phyloP scores from a whole-genome alignment of 768 basidiomycete species.

The Russula sp. region DNA sequence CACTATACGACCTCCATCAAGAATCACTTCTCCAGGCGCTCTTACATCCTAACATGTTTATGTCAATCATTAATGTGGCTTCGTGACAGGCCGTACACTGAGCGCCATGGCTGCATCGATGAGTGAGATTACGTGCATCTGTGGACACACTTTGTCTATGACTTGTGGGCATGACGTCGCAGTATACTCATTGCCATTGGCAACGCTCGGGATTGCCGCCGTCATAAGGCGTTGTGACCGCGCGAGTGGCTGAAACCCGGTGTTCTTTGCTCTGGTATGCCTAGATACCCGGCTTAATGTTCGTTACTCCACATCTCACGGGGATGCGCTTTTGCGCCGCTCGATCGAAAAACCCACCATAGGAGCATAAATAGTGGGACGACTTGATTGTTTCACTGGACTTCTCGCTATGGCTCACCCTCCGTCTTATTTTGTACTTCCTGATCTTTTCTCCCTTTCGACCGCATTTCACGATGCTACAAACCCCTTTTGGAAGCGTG shows the following conservation, averaged over 20 bases:
- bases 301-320: constrained; percentile 1
- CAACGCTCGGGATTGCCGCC: too few species aligned
- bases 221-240: too few species aligned
- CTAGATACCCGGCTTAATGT: not conserved
- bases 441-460: constrained; percentile 45
- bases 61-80: constrained; percentile 3
- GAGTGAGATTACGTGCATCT: not conserved
- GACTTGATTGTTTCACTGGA: not conserved
- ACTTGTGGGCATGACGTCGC: too few species aligned
- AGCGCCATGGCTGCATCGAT: not conserved
- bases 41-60: constrained; percentile 2
- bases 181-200: too few species aligned
- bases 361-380: constrained; percentile 10
- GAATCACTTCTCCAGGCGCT: not conserved
- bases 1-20: not conserved
- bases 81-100: constrained; percentile 1
- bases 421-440: constrained; percentile 37
- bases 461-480: constrained; percentile 37
- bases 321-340: not conserved
- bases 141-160: not conserved
- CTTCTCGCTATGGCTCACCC: constrained; percentile 8
- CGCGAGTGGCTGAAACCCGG: too few species aligned
- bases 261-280: not conserved
- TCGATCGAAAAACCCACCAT: not conserved
- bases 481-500: constrained; percentile 51